phyloP scores from a whole-genome alignment of 2,329 filamentous ascomycete genomes.

The Calonectria montana region DNA sequence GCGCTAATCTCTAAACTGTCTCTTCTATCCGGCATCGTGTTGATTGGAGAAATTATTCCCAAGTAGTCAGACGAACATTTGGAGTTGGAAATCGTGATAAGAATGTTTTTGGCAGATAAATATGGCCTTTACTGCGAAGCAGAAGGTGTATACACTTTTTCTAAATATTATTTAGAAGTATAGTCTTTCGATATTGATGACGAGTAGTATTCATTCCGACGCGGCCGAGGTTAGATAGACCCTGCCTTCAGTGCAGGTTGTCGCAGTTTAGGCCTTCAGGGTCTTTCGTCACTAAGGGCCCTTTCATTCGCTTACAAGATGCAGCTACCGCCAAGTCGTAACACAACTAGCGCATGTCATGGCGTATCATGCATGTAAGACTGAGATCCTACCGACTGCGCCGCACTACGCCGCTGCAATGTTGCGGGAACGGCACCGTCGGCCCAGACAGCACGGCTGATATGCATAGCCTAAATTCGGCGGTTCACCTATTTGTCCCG shows the following conservation, averaged over 20 bases:
- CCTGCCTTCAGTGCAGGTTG: neutral
- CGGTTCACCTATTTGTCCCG: neutral
- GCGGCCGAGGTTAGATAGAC: neutral
- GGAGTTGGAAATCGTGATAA: neutral
- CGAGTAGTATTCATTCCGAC: neutral
- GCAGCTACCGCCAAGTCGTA: neutral
- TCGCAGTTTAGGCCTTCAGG: neutral
- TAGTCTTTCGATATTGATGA: neutral
- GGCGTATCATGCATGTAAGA: conserved; percentile 19
- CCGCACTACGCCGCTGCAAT: conserved; percentile 5
- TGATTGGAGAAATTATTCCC: neutral
- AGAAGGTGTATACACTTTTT: neutral
- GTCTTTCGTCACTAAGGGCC: neutral
- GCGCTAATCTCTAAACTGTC: neutral
- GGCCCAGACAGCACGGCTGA: conserved; percentile 19
- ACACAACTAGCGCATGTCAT: conserved; percentile 7
- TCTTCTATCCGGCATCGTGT: conserved; percentile 9
- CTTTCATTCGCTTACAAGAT: neutral
- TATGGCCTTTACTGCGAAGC: neutral
- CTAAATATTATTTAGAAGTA: neutral
- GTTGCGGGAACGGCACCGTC: conserved; percentile 26
- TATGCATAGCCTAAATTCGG: conserved; percentile 23
- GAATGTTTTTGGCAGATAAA: neutral
- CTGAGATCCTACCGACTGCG: conserved; percentile 11
- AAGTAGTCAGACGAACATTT: neutral